Evolutionary conservation across 371 early-diverging fungal genomes (phyloP), one percentile per base, ranked within the genome.

Genomic region (Globomyces sp.): DNA sequence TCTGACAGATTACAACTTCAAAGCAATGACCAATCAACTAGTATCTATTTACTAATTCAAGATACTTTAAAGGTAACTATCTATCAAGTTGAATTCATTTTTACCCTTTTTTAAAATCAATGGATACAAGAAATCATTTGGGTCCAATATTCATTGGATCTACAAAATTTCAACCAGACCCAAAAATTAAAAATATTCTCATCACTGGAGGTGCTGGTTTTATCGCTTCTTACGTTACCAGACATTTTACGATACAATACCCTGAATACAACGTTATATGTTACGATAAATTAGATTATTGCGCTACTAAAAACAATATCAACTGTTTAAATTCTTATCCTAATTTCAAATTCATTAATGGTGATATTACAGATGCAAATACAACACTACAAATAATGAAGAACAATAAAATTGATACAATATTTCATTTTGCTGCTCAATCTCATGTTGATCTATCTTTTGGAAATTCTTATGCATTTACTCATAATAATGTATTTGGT

Each of bases 151-250:
- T 57, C 13, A 57, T 57, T 57, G 57, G 57, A 40, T 47, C 67
- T 40, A n/a, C 37, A 58, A 60, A n/a, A 37, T 44, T 34, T 46
- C 24, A 4, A 37, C 39, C 59, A n/a, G 36, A 9, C 0, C 6
- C 37, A 8, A 59, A 24, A 60, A 70, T 67, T 51, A 66, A 45
- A 46, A 69, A 53, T 58, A 86, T 92, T 41, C 78, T 93, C 37
- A 73, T 93, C n/a, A 93, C 93, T 0, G 93, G 93, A 51, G 92
- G 91, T 43, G 92, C 93, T 24, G 93, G 93, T 3, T 93, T 93
- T 80, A 92, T 92, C n/a, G 80, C 70, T 2, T 77, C 75, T 10
- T 73, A 80, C 67, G 79, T 91, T 13, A 87, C 85, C 5, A 71
- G 82, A 43, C 86, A 85, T 50, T 65, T 93, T 42, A 86, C 86